Evolutionary conservation across 768 basidiomycete species (phyloP).

Genomic region (Crucibulum laeve): DNA sequence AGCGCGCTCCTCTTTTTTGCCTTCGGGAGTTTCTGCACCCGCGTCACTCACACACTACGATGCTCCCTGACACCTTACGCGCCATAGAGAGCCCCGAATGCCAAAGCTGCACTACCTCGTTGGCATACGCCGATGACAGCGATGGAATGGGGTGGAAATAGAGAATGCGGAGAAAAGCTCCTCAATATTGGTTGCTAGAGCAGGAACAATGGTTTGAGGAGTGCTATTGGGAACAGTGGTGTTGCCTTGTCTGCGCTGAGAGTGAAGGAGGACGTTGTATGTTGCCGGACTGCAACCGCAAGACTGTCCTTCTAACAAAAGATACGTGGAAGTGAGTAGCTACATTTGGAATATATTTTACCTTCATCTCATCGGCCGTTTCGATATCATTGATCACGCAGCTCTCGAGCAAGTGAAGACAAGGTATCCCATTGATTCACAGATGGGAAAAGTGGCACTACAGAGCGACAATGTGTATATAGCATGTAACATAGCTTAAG

Average conservation of each 20-base stretch:
- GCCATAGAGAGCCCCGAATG: slow-evolving; percentile 34
- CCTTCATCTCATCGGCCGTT: too few relatives aligned
- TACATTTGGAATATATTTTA: too few relatives aligned
- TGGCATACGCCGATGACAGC: slow-evolving; percentile 50
- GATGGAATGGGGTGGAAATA: slow-evolving; percentile 34
- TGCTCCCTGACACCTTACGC: slow-evolving; percentile 24
- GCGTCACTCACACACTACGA: slow-evolving; percentile 53
- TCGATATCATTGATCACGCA: too few relatives aligned
- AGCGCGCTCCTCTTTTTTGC: slow-evolving; percentile 41
- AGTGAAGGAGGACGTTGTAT: slow-evolving; percentile 44
- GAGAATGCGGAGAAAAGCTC: slow-evolving; percentile 27
- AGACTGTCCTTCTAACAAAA: too few relatives aligned
- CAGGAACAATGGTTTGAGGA: slow-evolving; percentile 31
- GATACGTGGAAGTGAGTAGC: too few relatives aligned
- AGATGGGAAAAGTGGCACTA: too few relatives aligned
- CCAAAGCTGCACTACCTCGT: slow-evolving; percentile 47
- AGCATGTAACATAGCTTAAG: too few relatives aligned
- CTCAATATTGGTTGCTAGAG: slow-evolving; percentile 41
- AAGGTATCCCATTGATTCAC: too few relatives aligned
- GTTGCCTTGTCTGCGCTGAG: slow-evolving; percentile 47
- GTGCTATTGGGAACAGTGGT: slow-evolving; percentile 28
- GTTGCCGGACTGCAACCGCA: too few relatives aligned
- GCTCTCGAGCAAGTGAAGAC: too few relatives aligned
- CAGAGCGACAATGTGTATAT: too few relatives aligned
- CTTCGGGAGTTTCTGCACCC: slow-evolving; percentile 34